Conservation (phyloP, 108 stramenopile species). For the Nitzschia sp. region DNA sequence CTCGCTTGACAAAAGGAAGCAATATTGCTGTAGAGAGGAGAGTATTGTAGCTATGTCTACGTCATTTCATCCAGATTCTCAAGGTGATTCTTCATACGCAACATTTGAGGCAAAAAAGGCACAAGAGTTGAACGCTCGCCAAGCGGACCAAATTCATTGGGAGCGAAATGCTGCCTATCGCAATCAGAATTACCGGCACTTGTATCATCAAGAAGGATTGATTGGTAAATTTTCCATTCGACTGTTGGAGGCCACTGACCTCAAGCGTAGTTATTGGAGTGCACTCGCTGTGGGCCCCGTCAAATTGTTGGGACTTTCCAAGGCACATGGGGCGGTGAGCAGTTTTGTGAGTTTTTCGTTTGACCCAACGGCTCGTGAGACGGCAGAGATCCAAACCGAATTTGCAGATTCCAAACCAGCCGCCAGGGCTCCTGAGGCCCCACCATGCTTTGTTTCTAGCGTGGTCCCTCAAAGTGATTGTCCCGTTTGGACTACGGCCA, state of each 20-base stretch:
- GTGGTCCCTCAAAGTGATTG: slow-evolving; percentile 59
- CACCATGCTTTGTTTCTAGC: slow-evolving; percentile 40
- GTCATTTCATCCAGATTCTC: not conserved
- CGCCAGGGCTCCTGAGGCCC: slow-evolving; percentile 3
- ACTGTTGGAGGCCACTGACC: slow-evolving; percentile 62
- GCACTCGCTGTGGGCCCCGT: slow-evolving; percentile 70
- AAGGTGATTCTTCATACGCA: slow-evolving; percentile 1
- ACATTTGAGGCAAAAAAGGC: slow-evolving; percentile 55
- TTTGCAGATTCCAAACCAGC: slow-evolving; percentile 20
- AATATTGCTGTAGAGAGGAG: too few relatives aligned
- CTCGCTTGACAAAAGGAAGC: too few relatives aligned
- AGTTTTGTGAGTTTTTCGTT: slow-evolving; percentile 54
- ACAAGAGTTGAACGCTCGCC: slow-evolving; percentile 29
- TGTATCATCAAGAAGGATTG: slow-evolving; percentile 75
- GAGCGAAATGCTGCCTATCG: slow-evolving; percentile 45
- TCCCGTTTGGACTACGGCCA: slow-evolving; percentile 65
- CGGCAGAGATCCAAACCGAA: slow-evolving; percentile 10
- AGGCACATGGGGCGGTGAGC: slow-evolving; percentile 68
- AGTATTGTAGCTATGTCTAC: too few relatives aligned
- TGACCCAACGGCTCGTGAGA: slow-evolving; percentile 30
- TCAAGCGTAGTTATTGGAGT: slow-evolving; percentile 74
- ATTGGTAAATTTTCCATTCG: slow-evolving; percentile 70
- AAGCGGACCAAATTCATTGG: slow-evolving; percentile 59
- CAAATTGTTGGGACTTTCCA: slow-evolving; percentile 66
- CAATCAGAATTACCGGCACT: slow-evolving; percentile 61